Conservation (phyloP, 192 early-diverging fungal genomes). For the Coemansia sp. region DNA sequence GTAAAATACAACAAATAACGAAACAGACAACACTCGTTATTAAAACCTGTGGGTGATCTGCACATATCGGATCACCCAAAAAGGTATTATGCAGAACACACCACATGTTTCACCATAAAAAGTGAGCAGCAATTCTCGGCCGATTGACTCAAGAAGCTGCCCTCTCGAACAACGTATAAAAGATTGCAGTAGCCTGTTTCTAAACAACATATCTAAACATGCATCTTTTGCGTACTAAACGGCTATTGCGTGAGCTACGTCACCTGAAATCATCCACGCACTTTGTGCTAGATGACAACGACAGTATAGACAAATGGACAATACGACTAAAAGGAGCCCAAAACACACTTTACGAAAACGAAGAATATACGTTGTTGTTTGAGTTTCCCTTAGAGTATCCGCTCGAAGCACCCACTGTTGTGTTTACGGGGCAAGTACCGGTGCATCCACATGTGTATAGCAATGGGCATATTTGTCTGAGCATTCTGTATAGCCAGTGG, state of each 20-base stretch:
- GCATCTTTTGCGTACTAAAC: conserved; percentile 30
- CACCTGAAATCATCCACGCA: conserved; percentile 24
- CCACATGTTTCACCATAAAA: background rate
- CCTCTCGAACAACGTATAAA: too few relatives aligned
- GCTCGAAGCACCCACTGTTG: conserved; percentile 68
- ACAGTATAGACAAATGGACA: conserved; percentile 60
- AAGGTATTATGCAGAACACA: background rate
- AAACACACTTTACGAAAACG: conserved; percentile 62
- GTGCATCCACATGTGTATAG: conserved; percentile 79
- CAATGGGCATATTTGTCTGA: conserved; percentile 97
- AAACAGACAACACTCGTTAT: too few relatives aligned
- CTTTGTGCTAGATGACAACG: conserved; percentile 27
- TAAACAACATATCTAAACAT: background rate
- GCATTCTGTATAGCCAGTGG: conserved; percentile 94
- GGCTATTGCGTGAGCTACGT: conserved; percentile 43
- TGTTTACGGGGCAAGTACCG: conserved; percentile 61
- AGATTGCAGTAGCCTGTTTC: too few relatives aligned
- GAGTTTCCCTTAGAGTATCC: conserved; percentile 73
- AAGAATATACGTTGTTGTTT: conserved; percentile 59
- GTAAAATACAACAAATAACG: background rate
- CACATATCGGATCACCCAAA: background rate
- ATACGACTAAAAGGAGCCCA: conserved; percentile 61
- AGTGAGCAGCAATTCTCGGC: background rate
- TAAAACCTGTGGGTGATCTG: background rate
- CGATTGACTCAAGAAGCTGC: background rate